Evolutionary conservation across 2,329 filamentous ascomycete species (phyloP).

Genomic region (Colletotrichum sp.): DNA sequence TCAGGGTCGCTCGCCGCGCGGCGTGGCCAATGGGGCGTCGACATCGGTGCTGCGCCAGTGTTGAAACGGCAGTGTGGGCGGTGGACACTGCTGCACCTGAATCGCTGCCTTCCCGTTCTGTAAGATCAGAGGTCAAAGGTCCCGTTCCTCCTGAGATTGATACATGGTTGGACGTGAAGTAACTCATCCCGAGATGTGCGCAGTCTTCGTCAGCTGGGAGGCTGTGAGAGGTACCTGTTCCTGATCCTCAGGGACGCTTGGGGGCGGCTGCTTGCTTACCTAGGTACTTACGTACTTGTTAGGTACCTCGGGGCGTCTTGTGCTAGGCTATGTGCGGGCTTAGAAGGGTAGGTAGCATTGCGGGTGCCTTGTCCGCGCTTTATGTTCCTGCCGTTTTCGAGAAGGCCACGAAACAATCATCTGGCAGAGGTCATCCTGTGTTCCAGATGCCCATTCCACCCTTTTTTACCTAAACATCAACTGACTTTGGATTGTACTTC

Average conservation of each 20-base stretch:
- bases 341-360: background rate
- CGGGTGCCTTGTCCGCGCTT: background rate
- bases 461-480: background rate
- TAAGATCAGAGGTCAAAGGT: background rate
- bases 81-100: conserved; percentile 2
- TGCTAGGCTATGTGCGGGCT: background rate
- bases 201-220: background rate
- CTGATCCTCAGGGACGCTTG: background rate
- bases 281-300: background rate
- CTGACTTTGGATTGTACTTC: background rate
- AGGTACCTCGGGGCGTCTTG: background rate
- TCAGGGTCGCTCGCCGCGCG: background rate
- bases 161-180: background rate
- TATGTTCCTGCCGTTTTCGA: conserved; percentile 17
- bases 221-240: background rate
- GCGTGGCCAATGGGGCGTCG: background rate
- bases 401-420: conserved; percentile 18
- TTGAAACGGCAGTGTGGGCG: conserved; percentile 8
- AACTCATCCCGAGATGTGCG: background rate
- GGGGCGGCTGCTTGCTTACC: background rate
- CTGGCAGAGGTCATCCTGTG: background rate
- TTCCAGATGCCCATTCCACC: background rate
- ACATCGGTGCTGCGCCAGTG: background rate
- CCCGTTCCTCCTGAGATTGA: background rate
- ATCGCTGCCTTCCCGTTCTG: background rate